Conservation (phyloP, 345 rosid genomes). For the Syzygium grande region DNA sequence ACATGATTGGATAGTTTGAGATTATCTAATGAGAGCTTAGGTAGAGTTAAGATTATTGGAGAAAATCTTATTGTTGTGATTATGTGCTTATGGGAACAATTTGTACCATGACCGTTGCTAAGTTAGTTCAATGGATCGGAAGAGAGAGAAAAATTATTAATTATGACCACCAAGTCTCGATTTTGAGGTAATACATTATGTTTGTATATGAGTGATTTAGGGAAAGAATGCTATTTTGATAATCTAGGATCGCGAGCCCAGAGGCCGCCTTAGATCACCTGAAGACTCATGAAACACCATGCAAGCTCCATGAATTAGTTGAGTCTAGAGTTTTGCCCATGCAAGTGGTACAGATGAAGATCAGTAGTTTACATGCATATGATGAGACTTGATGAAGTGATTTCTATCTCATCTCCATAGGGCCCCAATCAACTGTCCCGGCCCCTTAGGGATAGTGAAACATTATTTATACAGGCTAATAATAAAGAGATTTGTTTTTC, state of each 20-base stretch:
- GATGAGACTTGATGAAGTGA: not conserved
- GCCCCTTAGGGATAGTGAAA: not conserved
- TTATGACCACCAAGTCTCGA: not conserved
- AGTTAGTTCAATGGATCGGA: not conserved
- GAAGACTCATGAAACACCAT: not conserved
- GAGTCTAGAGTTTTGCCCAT: not conserved
- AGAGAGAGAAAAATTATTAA: not conserved
- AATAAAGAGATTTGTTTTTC: not conserved
- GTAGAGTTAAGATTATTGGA: not conserved
- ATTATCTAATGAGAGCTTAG: not conserved
- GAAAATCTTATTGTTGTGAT: not conserved
- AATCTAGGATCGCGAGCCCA: rapidly evolving
- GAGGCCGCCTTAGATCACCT: not conserved
- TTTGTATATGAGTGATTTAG: not conserved
- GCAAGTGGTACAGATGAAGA: not conserved
- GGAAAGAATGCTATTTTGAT: not conserved
- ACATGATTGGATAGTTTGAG: not conserved
- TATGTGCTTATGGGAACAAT: not conserved
- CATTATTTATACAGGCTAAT: not conserved
- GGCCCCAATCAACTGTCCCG: not conserved
- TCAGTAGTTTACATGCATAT: not conserved
- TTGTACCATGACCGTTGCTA: not conserved
- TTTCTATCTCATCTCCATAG: not conserved
- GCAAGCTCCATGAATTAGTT: not conserved
- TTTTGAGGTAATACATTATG: not conserved